Percentiles rank a stretch among this genome's conserved stretches.
These are phyloP conservation scores for Phytophthora kernoviae DNA, from an alignment of 352 stramenopile genomes.

Conservation along the genomic window DNA sequence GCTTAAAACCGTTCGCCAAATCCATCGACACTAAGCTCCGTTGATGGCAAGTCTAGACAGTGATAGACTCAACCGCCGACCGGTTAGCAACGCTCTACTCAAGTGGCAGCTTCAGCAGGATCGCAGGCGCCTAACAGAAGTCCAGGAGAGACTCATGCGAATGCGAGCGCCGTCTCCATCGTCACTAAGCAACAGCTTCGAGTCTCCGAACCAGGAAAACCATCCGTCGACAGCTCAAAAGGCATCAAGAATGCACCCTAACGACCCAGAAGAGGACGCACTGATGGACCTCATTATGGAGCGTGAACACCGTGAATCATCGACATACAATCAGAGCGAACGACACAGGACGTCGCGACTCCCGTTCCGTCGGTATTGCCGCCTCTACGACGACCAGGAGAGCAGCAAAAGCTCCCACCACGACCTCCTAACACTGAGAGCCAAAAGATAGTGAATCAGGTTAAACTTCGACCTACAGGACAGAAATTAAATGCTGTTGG, in stretches of 20 bases:
- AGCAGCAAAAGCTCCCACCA: constrained; percentile 4
- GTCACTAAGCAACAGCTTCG: constrained; percentile 11
- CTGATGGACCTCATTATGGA: constrained; percentile 47
- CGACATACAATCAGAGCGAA: constrained; percentile 17
- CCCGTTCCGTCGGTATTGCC: constrained; percentile 11
- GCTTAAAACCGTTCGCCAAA: not conserved
- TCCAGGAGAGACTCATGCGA: constrained; percentile 26
- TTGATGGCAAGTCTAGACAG: constrained; percentile 22
- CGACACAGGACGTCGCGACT: constrained; percentile 12
- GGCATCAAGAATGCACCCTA: constrained; percentile 2
- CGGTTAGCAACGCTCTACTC: constrained; percentile 34
- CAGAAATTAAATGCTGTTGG: constrained; percentile 30
- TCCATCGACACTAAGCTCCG: constrained; percentile 8
- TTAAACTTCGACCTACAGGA: constrained; percentile 16
- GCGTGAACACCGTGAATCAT: constrained; percentile 31
- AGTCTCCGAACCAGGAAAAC: not conserved
- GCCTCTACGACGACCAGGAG: constrained; percentile 11
- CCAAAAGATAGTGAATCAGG: too few relatives aligned
- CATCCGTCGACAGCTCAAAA: constrained; percentile 9
- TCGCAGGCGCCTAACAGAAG: constrained; percentile 19
- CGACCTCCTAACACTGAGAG: constrained; percentile 6
- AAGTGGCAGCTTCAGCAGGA: constrained; percentile 39
- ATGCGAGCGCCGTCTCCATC: constrained; percentile 18
- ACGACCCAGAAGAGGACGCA: constrained; percentile 44
- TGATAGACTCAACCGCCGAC: constrained; percentile 17